Conservation (phyloP, 2,329 filamentous ascomycete species). For the Cercospora sp. region DNA sequence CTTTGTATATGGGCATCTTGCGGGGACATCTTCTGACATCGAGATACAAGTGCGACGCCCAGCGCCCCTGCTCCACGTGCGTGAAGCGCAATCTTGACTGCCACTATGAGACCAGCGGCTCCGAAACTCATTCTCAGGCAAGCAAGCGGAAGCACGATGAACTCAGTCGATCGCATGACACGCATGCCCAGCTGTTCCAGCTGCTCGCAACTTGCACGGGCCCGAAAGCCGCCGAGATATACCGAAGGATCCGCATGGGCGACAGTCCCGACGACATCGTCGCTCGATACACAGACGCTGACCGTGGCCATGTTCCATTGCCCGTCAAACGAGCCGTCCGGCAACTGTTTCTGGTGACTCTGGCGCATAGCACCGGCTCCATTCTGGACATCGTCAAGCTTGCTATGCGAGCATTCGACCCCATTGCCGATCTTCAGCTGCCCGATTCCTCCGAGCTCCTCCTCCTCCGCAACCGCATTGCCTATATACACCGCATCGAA, state of each 20-base stretch:
- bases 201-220: not conserved
- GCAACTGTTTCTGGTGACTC: constrained; percentile 5
- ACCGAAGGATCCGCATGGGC: not conserved
- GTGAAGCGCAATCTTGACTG: not conserved
- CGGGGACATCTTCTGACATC: not conserved
- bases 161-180: not conserved
- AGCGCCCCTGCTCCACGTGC: not conserved
- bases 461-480: not conserved
- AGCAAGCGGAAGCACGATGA: constrained; percentile 17
- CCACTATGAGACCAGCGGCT: constrained; percentile 11
- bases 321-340: not conserved
- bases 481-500: not conserved
- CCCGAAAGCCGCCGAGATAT: not conserved
- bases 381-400: constrained; percentile 13
- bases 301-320: not conserved
- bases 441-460: not conserved
- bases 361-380: constrained; percentile 19
- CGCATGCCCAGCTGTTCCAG: not conserved
- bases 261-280: not conserved
- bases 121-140: constrained; percentile 15
- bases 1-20: not conserved
- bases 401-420: not conserved
- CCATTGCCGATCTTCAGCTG: not conserved
- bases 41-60: not conserved
- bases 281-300: not conserved